Evolutionary conservation across 768 basidiomycete species (phyloP).

Genomic region (Pisolithus orientalis): DNA sequence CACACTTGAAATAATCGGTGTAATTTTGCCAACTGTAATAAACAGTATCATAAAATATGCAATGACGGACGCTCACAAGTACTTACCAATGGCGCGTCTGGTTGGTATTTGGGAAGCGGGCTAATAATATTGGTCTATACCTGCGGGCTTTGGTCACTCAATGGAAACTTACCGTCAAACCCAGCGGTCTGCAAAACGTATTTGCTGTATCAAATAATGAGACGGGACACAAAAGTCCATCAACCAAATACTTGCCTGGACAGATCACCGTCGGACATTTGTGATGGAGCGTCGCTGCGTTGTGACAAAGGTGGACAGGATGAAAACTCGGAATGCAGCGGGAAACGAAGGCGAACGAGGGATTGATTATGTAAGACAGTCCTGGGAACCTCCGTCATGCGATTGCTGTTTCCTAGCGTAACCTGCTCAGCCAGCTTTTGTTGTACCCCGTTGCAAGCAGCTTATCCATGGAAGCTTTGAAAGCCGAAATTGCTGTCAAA

Average conservation of each 20-base stretch:
- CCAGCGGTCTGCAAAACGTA: constrained; percentile 90
- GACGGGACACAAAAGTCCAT: constrained; percentile 10
- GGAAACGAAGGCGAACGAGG: background rate
- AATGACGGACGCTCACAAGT: background rate
- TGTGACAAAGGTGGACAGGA: constrained; percentile 33
- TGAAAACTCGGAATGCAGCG: constrained; percentile 21
- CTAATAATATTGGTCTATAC: constrained; percentile 32
- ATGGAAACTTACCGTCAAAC: constrained; percentile 65
- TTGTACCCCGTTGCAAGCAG: background rate
- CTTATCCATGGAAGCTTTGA: constrained; percentile 76
- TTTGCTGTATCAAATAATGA: constrained; percentile 44
- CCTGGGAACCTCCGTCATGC: too few species aligned
- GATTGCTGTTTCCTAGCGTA: too few species aligned
- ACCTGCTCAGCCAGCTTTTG: too few species aligned
- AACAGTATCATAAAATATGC: background rate
- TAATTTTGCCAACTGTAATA: constrained; percentile 85
- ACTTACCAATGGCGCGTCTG: constrained; percentile 94
- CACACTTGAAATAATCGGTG: constrained; percentile 97
- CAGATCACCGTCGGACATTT: constrained; percentile 57
- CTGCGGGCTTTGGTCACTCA: background rate
- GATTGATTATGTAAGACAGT: constrained; percentile 22
- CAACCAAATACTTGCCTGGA: constrained; percentile 39
- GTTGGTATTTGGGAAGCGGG: constrained; percentile 86
- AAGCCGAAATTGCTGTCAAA: constrained; percentile 83
- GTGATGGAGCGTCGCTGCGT: constrained; percentile 19